Evolutionary conservation across 2,329 filamentous ascomycete species (phyloP), one percentile per base, ranked within the genome.

Genomic region (Albifimbria verrucaria): DNA sequence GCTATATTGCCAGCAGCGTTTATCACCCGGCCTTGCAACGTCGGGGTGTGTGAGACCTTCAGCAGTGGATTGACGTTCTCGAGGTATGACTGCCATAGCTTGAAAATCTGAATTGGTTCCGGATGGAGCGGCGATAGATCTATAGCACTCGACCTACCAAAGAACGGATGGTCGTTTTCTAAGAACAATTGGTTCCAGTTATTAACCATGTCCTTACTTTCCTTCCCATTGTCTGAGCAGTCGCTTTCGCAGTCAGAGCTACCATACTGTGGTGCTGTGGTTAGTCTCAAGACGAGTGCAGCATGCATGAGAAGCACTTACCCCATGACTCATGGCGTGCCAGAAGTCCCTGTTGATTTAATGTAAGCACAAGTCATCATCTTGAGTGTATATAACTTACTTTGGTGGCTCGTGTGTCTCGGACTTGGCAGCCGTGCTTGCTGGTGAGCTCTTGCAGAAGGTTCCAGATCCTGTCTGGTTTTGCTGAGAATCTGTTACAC

Each of bases 31-130:
- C 62, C 58, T 55, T 86, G 82, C 0, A 85, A 60, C 2, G 65
- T 82, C 0, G 82, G 81, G 0, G 76, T 74, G 57, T 86, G 83
- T 0, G 79, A 79, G 32, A 85, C 71, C 50, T 83, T 85, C n/a
- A 85, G 65, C 2, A 86, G 57, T 0, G 82, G 82, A 56, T 86
- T 73, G 49, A 85, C 76, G 41, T 83, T 82, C 24, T 83, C 75
- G 0, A 85, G 65, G 56, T 81, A 86, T 0, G 77, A 66, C 60
- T 85, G 81, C 81, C 83, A 86, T 1, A 81, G 65, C 22, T 68
- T 63, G 53, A 81, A 77, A 7, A 79, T 75, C 0, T 76, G 69
- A 1, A 71, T 67, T 0, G 71, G 70, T 0, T 71, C 61, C 0
- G 77, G 77, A 24, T 88, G 86, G 0, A 84, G 58, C 2, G 70